Evolutionary conservation across 805 yeast species (phyloP), one percentile per base, ranked within the genome.

Genomic region (Debaryomyces castellii): DNA sequence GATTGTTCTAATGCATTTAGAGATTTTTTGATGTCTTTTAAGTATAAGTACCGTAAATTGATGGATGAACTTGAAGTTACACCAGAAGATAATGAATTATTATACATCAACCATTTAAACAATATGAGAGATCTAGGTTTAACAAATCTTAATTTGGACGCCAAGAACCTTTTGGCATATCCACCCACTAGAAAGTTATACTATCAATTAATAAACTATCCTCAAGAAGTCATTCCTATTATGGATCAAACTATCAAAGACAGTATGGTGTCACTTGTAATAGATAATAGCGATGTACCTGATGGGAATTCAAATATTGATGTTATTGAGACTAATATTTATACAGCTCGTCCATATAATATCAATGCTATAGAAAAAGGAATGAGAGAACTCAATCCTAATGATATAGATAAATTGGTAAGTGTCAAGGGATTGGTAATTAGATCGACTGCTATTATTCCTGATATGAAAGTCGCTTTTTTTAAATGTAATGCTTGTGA

Each of bases 401-500:
- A 83, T 50, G 98, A 91, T 66, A 92, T 94, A 51, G 99, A 94
- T 67, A 91, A 92, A 61, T 75, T 94, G 47, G 96, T 94, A 8
- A 79, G 89, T 41, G 82, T 94, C 45, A 94, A 92, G 67, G 99
- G 99, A 17, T 75, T 94, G 37, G 95, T 90, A 0, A 72, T 94
- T 42, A 78, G 99, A 57, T 76, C 96, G 5, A 89, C 97, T 6
- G 82, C 97, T 10, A 82, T 94, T 30, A 89, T 94, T 41, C 99
- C 99, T 10, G 99, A 94, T 64, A 94, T 94, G 99, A 91, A 90
- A 62, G 89, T 87, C 40, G 97, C 98, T 0, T 92, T 92, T 59
- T 94, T 94, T 80, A 87, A 84, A 68, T 94, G 99, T 70, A 86
- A 82, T 49, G 96, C 94, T 17, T 94, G 99, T 70, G 92, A 87